Base-by-base conservation (phyloP, 225 moss, liverwort and hornwort species). In the Polytrichum formosum region DNA sequence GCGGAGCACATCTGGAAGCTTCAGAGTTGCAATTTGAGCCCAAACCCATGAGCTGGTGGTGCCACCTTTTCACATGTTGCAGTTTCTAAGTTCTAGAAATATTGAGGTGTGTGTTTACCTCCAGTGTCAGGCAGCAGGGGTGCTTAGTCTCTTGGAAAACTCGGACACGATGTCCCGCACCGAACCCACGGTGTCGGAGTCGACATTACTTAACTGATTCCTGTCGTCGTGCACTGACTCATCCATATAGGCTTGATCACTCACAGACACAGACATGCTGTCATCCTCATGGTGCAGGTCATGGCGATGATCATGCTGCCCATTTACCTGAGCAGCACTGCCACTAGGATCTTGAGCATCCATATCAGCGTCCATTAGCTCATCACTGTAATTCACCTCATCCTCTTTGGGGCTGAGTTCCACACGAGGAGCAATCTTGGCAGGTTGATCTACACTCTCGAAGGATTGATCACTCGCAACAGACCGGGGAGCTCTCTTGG, bases 371-470 rank as follows among this genome's bases (percentile, higher is more conserved):
- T 53, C 67, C 5, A 26, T 22, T 53, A 53, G 67, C 53, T 67
- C 53, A 18, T 67, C 67, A 18, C 23, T 53, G 53, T 67, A 67
- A 26, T 54, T 67, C 26, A 54, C 69, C 27, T 70, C 69, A 17
- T 70, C 69, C 7, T 70, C 69, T 54, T 59, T 26, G 22, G 67
- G 53, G 25, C 54, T 70, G 28, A 59, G 54, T 7, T 18, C 29
- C 7, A 58, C 69, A 31, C 58, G 69, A 8, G 69, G 69, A 19
- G 69, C 69, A 56, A 59, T n/a, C 56, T 56, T 70, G 27, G 29
- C 58, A 17, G 22, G 22, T 53, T 53, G 67, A 17, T 53, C 54
- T 8, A 26, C 53, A 54, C 53, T 67, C 26, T 67, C 67, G 1
- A 17, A 53, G 54, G 54, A 67, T 22, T 67, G 67, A 25, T 67